These are phyloP conservation scores for Tetracladium setigerum DNA, from an alignment of 495 filamentous ascomycete genomes.

Conservation along the genomic window DNA sequence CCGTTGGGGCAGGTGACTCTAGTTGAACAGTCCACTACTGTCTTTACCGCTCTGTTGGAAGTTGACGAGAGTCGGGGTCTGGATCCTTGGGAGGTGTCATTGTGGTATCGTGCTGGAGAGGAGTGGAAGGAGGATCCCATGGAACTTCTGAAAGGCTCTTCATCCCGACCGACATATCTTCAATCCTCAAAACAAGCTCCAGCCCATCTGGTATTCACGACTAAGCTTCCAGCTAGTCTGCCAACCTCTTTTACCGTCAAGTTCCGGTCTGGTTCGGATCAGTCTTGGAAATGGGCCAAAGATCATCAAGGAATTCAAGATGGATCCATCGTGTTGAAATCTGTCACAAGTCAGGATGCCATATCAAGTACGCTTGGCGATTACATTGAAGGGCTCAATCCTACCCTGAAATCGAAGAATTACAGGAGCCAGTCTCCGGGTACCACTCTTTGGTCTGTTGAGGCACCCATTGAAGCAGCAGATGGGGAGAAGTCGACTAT, in stretches of 20 bases:
- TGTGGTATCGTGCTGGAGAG: slow-evolving; percentile 63
- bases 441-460: slow-evolving; percentile 64
- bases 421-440: slow-evolving; percentile 60
- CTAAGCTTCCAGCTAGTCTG: slow-evolving; percentile 31
- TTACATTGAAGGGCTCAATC: slow-evolving; percentile 53
- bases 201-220: slow-evolving; percentile 36
- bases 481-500: slow-evolving; percentile 47
- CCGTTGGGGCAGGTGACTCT: slow-evolving; percentile 63
- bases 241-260: slow-evolving; percentile 67
- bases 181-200: slow-evolving; percentile 26
- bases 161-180: slow-evolving; percentile 27
- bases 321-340: slow-evolving; percentile 52
- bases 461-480: slow-evolving; percentile 44
- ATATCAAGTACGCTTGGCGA: slow-evolving; percentile 40
- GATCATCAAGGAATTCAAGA: slow-evolving; percentile 52
- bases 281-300: slow-evolving; percentile 71
- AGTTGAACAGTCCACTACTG: slow-evolving; percentile 40
- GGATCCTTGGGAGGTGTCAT: slow-evolving; percentile 60
- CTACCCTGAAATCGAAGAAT: slow-evolving; percentile 46
- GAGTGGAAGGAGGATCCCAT: slow-evolving; percentile 44
- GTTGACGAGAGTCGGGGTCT: slow-evolving; percentile 45
- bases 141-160: slow-evolving; percentile 27
- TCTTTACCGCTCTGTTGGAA: slow-evolving; percentile 67
- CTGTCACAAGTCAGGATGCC: slow-evolving; percentile 12
- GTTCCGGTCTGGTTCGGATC: slow-evolving; percentile 46